These are phyloP conservation scores for Claviceps quebecensis DNA, from an alignment of 2,329 filamentous ascomycete genomes.

Conservation along the genomic window DNA sequence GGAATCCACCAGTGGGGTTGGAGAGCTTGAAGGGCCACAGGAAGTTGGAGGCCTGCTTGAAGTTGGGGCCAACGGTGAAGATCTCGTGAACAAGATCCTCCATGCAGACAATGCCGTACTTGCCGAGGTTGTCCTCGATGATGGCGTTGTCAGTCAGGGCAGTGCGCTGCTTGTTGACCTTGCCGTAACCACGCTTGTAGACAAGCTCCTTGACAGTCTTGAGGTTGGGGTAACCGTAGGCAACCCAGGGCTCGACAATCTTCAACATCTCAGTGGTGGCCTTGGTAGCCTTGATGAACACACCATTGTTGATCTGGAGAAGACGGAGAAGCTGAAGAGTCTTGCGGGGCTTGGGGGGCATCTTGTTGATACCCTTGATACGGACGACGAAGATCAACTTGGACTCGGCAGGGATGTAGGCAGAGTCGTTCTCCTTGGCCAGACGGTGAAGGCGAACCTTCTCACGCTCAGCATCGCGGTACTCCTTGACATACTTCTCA, in stretches of 20 bases:
- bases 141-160: conserved; percentile 95
- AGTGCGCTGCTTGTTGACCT: conserved; percentile 96
- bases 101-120: conserved; percentile 98
- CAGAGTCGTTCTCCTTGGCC: conserved; percentile 82
- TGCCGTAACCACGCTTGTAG: conserved; percentile 99
- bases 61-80: conserved; percentile 96
- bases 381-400: conserved; percentile 97
- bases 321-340: conserved; percentile 98
- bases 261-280: conserved; percentile 95
- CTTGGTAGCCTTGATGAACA: conserved; percentile 97
- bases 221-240: conserved; percentile 98
- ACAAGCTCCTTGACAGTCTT: conserved; percentile 98
- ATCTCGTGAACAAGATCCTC: conserved; percentile 99
- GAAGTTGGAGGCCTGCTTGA: conserved; percentile 99
- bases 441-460: conserved; percentile 85
- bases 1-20: conserved; percentile 97
- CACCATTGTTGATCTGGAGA: conserved; percentile 99
- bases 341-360: conserved; percentile 99
- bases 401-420: conserved; percentile 87
- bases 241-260: conserved; percentile 97
- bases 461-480: conserved; percentile 96
- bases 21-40: conserved; percentile 99
- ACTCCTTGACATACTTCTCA: conserved; percentile 99
- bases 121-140: conserved; percentile 90
- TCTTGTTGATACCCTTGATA: conserved; percentile 99